Conservation (phyloP, 257 asterid species). For the Oldenlandia corymbosa region DNA sequence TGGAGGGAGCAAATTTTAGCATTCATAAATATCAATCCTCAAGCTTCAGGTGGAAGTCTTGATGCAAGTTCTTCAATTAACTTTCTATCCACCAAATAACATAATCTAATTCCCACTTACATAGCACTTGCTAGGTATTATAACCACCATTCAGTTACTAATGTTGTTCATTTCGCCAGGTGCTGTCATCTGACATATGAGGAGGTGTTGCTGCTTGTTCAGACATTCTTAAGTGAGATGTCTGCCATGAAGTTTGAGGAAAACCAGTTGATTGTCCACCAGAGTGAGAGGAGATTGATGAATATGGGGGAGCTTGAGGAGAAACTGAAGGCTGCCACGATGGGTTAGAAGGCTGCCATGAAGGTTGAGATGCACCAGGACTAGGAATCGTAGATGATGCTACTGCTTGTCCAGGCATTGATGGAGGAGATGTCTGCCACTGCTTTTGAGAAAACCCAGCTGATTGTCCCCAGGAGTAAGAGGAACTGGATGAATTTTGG, state of each 20-base stretch:
- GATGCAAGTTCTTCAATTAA: no score
- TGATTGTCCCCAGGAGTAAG: not conserved
- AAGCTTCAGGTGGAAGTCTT: not conserved
- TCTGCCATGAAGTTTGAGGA: slow-evolving; percentile 3
- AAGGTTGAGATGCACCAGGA: no score
- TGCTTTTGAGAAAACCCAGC: not conserved
- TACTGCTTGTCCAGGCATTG: no score
- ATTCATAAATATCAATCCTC: not conserved
- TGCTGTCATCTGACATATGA: no score
- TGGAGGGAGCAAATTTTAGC: not conserved
- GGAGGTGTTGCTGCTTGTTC: no score
- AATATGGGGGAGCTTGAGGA: not conserved
- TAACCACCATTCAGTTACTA: not conserved
- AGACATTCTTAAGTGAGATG: not conserved
- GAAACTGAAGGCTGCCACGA: not conserved
- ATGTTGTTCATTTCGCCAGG: slow-evolving; percentile 3
- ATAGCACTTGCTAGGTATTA: not conserved
- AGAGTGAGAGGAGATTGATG: not conserved
- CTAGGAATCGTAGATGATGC: no score
- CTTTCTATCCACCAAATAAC: no score
- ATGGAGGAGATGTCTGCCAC: not conserved
- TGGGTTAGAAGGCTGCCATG: no score
- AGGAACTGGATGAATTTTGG: not conserved
- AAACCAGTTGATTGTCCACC: not conserved
- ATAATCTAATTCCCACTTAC: not conserved